Evolutionary conservation across 176 grass and related monocot species (phyloP).

Genomic region (Aegilops speltoides): DNA sequence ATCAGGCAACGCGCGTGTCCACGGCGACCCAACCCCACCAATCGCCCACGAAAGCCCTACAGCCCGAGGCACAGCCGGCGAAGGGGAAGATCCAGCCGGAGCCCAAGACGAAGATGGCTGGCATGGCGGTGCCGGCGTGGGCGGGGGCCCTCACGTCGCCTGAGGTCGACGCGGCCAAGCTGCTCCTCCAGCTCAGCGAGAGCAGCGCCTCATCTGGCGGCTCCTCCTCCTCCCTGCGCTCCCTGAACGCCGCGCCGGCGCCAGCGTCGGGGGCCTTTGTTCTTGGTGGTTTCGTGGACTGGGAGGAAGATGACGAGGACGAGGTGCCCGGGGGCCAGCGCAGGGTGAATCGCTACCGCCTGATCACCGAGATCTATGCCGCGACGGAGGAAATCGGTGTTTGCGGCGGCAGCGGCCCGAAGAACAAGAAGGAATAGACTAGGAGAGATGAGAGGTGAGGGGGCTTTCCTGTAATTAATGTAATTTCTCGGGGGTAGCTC

Average conservation of each 20-base stretch:
- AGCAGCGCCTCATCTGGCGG: slow-evolving; percentile 24
- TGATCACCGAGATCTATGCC: slow-evolving; percentile 54
- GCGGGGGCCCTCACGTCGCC: slow-evolving; percentile 19
- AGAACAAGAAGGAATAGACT: slow-evolving; percentile 22
- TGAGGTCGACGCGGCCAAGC: slow-evolving; percentile 48
- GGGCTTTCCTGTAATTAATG: slow-evolving; percentile 30
- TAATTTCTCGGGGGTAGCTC: slow-evolving; percentile 35
- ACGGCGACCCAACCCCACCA: slow-evolving; percentile 5
- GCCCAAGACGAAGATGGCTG: neutral
- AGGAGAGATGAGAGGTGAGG: slow-evolving; percentile 27
- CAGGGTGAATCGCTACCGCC: slow-evolving; percentile 44
- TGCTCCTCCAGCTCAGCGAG: slow-evolving; percentile 40
- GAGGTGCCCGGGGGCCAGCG: slow-evolving; percentile 25
- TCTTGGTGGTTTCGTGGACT: neutral
- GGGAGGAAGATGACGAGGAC: slow-evolving; percentile 25
- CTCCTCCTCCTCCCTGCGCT: neutral
- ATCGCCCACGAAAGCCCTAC: slow-evolving; percentile 27
- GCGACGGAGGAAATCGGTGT: slow-evolving; percentile 25
- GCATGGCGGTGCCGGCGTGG: too few relatives aligned
- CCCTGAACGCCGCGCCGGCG: neutral
- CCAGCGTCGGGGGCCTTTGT: neutral
- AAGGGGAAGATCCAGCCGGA: neutral
- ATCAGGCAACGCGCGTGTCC: slow-evolving; percentile 20
- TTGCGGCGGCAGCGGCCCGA: neutral
- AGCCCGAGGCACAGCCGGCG: neutral